phyloP scores from a whole-genome alignment of 495 filamentous ascomycete species.

The Talaromyces wortmannii region DNA sequence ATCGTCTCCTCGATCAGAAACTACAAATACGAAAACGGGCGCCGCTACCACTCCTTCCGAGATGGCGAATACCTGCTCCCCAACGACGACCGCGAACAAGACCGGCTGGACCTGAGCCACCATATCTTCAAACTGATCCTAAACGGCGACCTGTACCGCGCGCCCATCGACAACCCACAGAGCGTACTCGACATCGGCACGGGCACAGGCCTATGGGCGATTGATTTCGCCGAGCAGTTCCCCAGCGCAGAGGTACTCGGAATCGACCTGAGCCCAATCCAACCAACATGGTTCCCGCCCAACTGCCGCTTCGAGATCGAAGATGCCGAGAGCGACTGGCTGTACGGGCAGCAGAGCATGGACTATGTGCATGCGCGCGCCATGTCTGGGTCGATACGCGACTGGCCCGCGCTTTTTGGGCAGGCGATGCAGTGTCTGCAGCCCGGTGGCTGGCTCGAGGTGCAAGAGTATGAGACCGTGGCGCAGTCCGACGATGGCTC shows the following conservation, averaged over 20 bases:
- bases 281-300: slow-evolving; percentile 52
- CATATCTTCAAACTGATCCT: slow-evolving; percentile 45
- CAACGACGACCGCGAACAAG: slow-evolving; percentile 55
- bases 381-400: slow-evolving; percentile 47
- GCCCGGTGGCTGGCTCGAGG: slow-evolving; percentile 55
- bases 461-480: slow-evolving; percentile 46
- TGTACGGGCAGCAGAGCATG: slow-evolving; percentile 36
- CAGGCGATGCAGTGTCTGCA: slow-evolving; percentile 41
- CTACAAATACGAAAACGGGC: slow-evolving; percentile 52
- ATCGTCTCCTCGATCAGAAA: slow-evolving; percentile 39
- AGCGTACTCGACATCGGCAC: slow-evolving; percentile 55
- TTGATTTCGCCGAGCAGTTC: slow-evolving; percentile 47
- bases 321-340: slow-evolving; percentile 55
- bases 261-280: slow-evolving; percentile 55
- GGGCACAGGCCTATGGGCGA: slow-evolving; percentile 60
- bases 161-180: slow-evolving; percentile 39
- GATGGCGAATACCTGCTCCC: slow-evolving; percentile 49
- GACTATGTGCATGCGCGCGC: slow-evolving; percentile 59
- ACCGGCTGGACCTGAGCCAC: slow-evolving; percentile 59
- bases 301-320: slow-evolving; percentile 60
- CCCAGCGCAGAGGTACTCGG: slow-evolving; percentile 17
- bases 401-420: slow-evolving; percentile 49
- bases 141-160: slow-evolving; percentile 43
- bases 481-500: slow-evolving; percentile 48
- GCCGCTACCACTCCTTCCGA: slow-evolving; percentile 55